These are phyloP conservation scores for Polytrichum commune DNA, from an alignment of 225 moss, liverwort and hornwort species.

Conservation along the genomic window DNA sequence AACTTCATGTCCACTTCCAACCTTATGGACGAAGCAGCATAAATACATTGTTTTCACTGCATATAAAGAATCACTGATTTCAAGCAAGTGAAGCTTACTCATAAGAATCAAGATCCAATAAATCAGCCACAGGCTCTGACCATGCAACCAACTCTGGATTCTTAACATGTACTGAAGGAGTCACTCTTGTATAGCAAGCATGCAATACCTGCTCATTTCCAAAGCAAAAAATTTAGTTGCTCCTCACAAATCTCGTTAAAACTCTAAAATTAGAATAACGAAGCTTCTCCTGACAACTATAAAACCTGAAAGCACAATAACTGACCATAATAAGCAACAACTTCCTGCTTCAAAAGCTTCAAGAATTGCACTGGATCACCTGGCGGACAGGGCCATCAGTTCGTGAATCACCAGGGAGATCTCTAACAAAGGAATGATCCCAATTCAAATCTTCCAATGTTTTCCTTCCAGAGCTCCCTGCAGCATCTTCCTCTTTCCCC, in stretches of 20 bases:
- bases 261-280: too few relatives aligned
- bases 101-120: slow-evolving; percentile 75
- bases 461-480: slow-evolving; percentile 42
- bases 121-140: slow-evolving; percentile 77
- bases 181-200: slow-evolving; percentile 81
- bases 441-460: slow-evolving; percentile 75
- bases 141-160: slow-evolving; percentile 88
- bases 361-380: slow-evolving; percentile 24
- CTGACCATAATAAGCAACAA: too few relatives aligned
- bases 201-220: slow-evolving; percentile 70
- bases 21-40: neutral
- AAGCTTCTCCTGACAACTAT: too few relatives aligned
- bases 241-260: too few relatives aligned
- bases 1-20: slow-evolving; percentile 7
- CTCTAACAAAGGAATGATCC: slow-evolving; percentile 79
- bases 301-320: too few relatives aligned
- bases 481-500: slow-evolving; percentile 27
- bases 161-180: slow-evolving; percentile 70
- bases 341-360: too few relatives aligned
- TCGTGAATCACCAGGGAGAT: slow-evolving; percentile 82
- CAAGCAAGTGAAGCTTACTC: slow-evolving; percentile 63
- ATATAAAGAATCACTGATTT: neutral
- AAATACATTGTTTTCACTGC: neutral
- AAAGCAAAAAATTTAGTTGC: neutral
- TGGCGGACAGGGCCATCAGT: slow-evolving; percentile 82